A percentile compares a stretch with the other conserved stretches of the same genome.
Evolutionary conservation across 192 early-diverging fungal genomes (phyloP).

Genomic region (Umbelopsis isabellina): DNA sequence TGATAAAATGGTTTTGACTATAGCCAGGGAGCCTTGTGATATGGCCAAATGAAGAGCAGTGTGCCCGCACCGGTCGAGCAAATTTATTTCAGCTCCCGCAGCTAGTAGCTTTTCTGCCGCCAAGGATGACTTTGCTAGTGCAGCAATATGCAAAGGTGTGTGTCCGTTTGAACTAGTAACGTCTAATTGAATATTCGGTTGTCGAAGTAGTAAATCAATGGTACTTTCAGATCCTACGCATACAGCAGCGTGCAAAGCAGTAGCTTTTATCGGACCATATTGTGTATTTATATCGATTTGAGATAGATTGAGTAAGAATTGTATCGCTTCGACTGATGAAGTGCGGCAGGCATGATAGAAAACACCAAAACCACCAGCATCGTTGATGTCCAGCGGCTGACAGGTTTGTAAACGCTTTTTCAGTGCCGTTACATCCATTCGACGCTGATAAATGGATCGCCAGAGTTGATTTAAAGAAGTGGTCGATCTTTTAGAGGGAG

Average conservation of each 20-base stretch:
- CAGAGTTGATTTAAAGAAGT: neutral
- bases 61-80: slow-evolving; percentile 6
- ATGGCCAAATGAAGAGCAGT: slow-evolving; percentile 15
- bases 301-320: slow-evolving; percentile 1
- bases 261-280: neutral
- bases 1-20: neutral
- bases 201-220: slow-evolving; percentile 9
- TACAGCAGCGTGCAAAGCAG: neutral
- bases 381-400: neutral
- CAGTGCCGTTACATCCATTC: slow-evolving; percentile 2
- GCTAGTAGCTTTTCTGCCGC: slow-evolving; percentile 8
- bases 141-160: slow-evolving; percentile 9
- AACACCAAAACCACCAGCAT: slow-evolving; percentile 10
- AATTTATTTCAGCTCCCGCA: slow-evolving; percentile 1
- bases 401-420: neutral
- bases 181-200: neutral
- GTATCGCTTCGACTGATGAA: slow-evolving; percentile 3
- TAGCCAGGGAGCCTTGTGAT: slow-evolving; percentile 2
- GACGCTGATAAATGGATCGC: slow-evolving; percentile 7
- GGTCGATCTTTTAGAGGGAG: neutral
- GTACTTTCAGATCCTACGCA: slow-evolving; percentile 6
- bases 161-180: slow-evolving; percentile 3
- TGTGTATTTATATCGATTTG: slow-evolving; percentile 12
- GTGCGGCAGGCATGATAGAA: slow-evolving; percentile 10
- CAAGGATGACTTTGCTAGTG: neutral